A percentile compares a stretch with the other conserved stretches of the same genome.
Conservation (phyloP, 352 stramenopile species). For the Thalassiosira ordinaria region DNA sequence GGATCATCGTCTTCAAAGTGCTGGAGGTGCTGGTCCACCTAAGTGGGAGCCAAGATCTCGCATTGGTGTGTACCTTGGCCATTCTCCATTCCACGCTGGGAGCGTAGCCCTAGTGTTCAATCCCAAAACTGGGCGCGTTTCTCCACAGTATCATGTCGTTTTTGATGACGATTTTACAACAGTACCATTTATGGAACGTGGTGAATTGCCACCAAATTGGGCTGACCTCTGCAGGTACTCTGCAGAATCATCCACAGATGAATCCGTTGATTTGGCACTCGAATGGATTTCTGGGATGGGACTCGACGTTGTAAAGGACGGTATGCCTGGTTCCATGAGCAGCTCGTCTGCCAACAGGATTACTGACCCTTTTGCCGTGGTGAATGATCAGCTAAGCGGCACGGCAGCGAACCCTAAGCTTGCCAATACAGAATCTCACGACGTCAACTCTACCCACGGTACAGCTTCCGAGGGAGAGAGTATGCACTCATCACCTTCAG, state of each 20-base stretch:
- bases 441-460: background rate
- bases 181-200: constrained; percentile 19
- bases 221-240: constrained; percentile 6
- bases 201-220: constrained; percentile 22
- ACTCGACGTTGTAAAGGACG: background rate
- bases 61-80: constrained; percentile 51
- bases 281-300: constrained; percentile 7
- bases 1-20: constrained; percentile 3
- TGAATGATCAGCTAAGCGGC: background rate
- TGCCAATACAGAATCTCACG: too few relatives aligned
- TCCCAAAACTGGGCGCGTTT: constrained; percentile 41
- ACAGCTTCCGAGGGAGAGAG: constrained; percentile 14
- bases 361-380: background rate
- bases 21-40: constrained; percentile 17
- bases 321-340: background rate
- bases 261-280: constrained; percentile 12
- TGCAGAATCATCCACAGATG: background rate
- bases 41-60: constrained; percentile 41
- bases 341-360: background rate
- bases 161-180: constrained; percentile 33
- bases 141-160: constrained; percentile 62
- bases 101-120: constrained; percentile 56
- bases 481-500: background rate
- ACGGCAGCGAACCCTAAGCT: background rate
- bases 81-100: constrained; percentile 41